Percentiles rank a stretch among this genome's conserved stretches.
phyloP scores from a whole-genome alignment of 345 rosid genomes.

The Combretum micranthum region DNA sequence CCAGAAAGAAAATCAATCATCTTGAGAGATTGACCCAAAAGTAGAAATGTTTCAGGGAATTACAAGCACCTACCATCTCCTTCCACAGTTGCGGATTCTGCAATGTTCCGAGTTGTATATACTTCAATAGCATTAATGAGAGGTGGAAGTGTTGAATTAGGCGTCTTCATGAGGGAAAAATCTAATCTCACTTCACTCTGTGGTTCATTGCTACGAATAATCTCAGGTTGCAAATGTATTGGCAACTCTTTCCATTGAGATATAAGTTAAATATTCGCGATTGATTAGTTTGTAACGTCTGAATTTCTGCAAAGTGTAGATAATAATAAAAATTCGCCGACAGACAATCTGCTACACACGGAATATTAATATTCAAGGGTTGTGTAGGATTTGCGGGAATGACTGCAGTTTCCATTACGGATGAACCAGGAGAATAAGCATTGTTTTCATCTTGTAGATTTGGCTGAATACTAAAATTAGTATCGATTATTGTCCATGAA shows the following conservation, averaged over 20 bases:
- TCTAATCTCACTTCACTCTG: constrained; percentile 18
- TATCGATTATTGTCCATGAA: background rate
- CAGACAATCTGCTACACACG: constrained; percentile 9
- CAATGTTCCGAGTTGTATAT: constrained; percentile 18
- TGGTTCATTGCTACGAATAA: background rate
- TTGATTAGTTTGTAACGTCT: constrained; percentile 4
- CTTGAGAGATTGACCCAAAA: background rate
- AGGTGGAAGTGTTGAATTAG: constrained; percentile 23
- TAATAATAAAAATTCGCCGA: constrained; percentile 11
- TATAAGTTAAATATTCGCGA: constrained; percentile 15
- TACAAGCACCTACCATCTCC: constrained; percentile 25
- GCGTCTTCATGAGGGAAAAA: constrained; percentile 5
- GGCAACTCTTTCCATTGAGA: constrained; percentile 15
- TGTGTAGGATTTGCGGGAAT: constrained; percentile 3
- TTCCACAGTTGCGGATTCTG: constrained; percentile 19
- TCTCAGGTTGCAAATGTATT: constrained; percentile 12
- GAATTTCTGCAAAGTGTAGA: constrained; percentile 17
- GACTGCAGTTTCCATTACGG: constrained; percentile 24
- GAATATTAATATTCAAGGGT: constrained; percentile 12
- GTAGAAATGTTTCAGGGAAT: background rate
- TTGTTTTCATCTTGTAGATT: background rate
- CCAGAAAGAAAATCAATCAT: background rate
- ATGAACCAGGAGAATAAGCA: constrained; percentile 16
- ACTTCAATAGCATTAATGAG: constrained; percentile 28
- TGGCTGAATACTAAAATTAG: background rate